These are phyloP conservation scores for Mucor racemosus DNA, from an alignment of 371 early-diverging fungal genomes.

Conservation along the genomic window DNA sequence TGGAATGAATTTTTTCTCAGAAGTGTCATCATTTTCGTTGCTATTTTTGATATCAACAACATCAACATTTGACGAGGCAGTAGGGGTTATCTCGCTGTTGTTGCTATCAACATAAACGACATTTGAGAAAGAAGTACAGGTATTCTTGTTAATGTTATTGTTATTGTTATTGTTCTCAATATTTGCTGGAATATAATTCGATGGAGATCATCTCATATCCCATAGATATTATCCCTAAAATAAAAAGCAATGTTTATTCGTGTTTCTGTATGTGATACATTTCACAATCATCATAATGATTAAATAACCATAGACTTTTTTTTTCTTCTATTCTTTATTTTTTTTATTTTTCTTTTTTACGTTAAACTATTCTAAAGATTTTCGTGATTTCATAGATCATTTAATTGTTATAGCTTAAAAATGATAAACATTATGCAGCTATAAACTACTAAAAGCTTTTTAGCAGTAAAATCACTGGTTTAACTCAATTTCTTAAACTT, in stretches of 20 bases:
- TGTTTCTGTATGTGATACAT: not conserved
- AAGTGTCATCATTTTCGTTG: too few relatives aligned
- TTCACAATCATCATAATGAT: not conserved
- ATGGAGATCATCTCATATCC: not conserved
- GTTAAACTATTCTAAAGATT: not conserved
- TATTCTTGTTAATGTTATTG: not conserved
- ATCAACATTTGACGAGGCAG: too few relatives aligned
- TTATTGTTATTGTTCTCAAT: not conserved
- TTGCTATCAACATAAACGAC: too few relatives aligned
- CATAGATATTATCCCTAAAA: not conserved
- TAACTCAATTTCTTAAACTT: not conserved
- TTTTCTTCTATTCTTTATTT: not conserved
- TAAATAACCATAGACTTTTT: not conserved
- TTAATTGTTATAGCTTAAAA: constrained; percentile 1
- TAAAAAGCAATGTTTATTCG: not conserved
- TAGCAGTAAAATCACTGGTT: not conserved
- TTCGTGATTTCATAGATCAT: too few relatives aligned
- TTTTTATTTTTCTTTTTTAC: not conserved
- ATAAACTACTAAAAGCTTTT: not conserved
- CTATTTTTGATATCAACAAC: too few relatives aligned
- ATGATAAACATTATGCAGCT: not conserved
- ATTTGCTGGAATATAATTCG: not conserved
- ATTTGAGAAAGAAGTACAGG: too few relatives aligned
- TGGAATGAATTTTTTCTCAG: too few relatives aligned
- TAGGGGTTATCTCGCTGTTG: too few relatives aligned